Evolutionary conservation across 1,284 basidiomycete genomes (phyloP).

Genomic region (Irpex sp.): DNA sequence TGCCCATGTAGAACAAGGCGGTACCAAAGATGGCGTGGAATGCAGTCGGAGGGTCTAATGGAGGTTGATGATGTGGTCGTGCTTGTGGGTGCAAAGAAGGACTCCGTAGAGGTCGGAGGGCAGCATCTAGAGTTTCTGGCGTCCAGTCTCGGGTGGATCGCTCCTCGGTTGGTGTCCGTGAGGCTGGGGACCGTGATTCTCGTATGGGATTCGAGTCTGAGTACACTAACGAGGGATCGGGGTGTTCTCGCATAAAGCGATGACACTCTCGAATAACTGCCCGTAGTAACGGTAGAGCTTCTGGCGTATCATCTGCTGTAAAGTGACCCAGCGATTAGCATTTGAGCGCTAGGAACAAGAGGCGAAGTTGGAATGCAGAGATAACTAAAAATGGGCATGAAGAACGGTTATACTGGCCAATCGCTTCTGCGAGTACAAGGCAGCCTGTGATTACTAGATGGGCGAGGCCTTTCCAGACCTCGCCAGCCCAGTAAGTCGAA

Average conservation of each 20-base stretch:
- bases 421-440: too few relatives aligned
- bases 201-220: constrained; percentile 11
- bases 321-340: neutral
- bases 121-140: neutral
- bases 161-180: constrained; percentile 15
- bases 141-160: constrained; percentile 27
- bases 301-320: constrained; percentile 39
- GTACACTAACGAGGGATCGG: constrained; percentile 51
- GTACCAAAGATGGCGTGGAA: constrained; percentile 61
- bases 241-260: constrained; percentile 45
- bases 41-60: constrained; percentile 48
- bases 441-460: too few relatives aligned
- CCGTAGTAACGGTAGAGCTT: constrained; percentile 49
- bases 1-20: constrained; percentile 55
- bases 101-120: too few relatives aligned
- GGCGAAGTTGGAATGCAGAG: neutral
- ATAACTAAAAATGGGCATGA: neutral
- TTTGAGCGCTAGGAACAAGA: neutral
- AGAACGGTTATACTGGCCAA: too few relatives aligned
- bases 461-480: neutral
- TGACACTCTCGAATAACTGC: constrained; percentile 64
- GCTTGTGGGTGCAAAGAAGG: constrained; percentile 19
- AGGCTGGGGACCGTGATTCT: too few relatives aligned
- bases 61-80: constrained; percentile 2
- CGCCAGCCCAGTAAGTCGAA: neutral